phyloP scores from a whole-genome alignment of 2,329 filamentous ascomycete genomes.

The Drechslerella dactyloides region DNA sequence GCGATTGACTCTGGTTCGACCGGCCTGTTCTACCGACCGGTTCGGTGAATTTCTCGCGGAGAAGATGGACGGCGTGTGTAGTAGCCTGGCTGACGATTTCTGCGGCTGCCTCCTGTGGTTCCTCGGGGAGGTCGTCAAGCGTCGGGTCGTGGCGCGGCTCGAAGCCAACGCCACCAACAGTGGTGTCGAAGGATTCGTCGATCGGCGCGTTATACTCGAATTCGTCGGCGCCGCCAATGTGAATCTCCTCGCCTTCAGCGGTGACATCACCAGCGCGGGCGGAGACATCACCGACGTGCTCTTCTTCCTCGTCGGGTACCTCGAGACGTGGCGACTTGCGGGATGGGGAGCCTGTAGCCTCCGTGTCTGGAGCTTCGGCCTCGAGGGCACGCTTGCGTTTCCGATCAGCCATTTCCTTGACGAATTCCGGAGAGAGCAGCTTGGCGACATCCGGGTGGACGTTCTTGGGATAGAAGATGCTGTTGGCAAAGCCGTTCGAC shows the following conservation, averaged over 20 bases:
- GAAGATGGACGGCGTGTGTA: conserved; percentile 91
- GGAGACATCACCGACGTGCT: conserved; percentile 63
- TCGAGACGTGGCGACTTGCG: conserved; percentile 74
- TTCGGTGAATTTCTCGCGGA: conserved; percentile 83
- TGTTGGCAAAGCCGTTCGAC: conserved; percentile 80
- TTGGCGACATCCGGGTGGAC: conserved; percentile 77
- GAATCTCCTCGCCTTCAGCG: conserved; percentile 60
- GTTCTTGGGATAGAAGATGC: conserved; percentile 54
- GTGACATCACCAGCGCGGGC: conserved; percentile 63
- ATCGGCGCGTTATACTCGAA: conserved; percentile 31
- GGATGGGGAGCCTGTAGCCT: conserved; percentile 55
- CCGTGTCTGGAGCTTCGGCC: conserved; percentile 36
- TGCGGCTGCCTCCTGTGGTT: conserved; percentile 58
- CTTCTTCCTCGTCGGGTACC: conserved; percentile 67
- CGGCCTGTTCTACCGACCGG: conserved; percentile 64
- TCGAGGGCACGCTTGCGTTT: conserved; percentile 77
- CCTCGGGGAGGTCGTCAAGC: conserved; percentile 76
- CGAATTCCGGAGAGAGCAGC: conserved; percentile 84
- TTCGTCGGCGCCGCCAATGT: conserved; percentile 60
- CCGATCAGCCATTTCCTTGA: conserved; percentile 76
- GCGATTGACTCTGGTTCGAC: conserved; percentile 60
- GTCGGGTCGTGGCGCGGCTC: conserved; percentile 76
- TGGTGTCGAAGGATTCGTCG: conserved; percentile 42
- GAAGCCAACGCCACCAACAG: conserved; percentile 65
- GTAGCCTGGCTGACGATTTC: conserved; percentile 69